Conservation (phyloP, 2,329 filamentous ascomycete genomes). For the Colletotrichum spaethianum region DNA sequence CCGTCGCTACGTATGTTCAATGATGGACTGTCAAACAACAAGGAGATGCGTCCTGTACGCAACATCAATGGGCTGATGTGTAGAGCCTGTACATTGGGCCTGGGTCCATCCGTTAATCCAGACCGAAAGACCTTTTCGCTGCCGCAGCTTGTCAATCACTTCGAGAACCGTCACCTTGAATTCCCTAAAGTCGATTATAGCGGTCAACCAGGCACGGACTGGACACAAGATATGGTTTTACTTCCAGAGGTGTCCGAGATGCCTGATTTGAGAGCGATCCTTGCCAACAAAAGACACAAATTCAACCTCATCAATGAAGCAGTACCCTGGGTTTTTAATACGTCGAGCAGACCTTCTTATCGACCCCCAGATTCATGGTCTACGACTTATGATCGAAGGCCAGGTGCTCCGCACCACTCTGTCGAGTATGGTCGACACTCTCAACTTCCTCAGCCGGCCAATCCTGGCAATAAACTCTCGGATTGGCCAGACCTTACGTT, state of each 20-base stretch:
- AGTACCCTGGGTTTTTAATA: slow-evolving; percentile 53
- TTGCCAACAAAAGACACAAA: slow-evolving; percentile 51
- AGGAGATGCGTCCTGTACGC: slow-evolving; percentile 69
- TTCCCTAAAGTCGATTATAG: neutral
- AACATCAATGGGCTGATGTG: slow-evolving; percentile 69
- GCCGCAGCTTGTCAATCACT: slow-evolving; percentile 72
- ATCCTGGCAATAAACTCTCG: neutral
- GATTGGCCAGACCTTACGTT: neutral
- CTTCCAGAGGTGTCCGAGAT: slow-evolving; percentile 54
- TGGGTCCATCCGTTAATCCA: slow-evolving; percentile 48
- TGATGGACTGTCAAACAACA: slow-evolving; percentile 69
- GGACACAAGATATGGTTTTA: slow-evolving; percentile 63
- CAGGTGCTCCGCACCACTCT: neutral
- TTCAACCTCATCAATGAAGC: slow-evolving; percentile 55
- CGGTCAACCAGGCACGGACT: slow-evolving; percentile 51
- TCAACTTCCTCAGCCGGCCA: neutral
- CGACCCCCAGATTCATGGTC: neutral
- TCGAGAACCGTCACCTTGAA: slow-evolving; percentile 60
- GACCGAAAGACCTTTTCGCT: slow-evolving; percentile 65
- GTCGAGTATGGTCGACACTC: neutral
- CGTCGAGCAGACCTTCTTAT: no score
- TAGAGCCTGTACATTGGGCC: slow-evolving; percentile 60
- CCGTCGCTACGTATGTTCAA: slow-evolving; percentile 72
- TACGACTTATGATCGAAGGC: neutral
- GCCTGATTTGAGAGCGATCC: slow-evolving; percentile 46